Conservation (phyloP, 495 filamentous ascomycete genomes). For the Parachaetomium inaequale region DNA sequence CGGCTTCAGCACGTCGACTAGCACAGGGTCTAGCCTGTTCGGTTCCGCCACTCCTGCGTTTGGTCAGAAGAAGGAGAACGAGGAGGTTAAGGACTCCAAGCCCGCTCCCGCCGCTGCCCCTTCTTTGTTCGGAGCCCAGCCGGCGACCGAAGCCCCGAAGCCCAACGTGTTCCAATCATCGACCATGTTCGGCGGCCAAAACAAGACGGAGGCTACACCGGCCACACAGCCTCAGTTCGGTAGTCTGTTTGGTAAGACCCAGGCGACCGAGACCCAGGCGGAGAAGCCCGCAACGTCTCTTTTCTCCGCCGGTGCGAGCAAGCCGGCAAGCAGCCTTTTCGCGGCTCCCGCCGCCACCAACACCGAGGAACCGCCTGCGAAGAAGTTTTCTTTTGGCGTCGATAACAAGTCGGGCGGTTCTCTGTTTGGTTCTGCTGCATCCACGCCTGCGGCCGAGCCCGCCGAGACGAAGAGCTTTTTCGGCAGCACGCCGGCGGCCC, state of each 20-base stretch:
- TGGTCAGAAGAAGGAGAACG: slow-evolving; percentile 23
- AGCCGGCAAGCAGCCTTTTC: slow-evolving; percentile 31
- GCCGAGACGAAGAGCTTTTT: slow-evolving; percentile 24
- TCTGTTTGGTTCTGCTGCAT: slow-evolving; percentile 19
- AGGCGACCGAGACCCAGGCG: slow-evolving; percentile 20
- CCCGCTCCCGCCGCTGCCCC: slow-evolving; percentile 17
- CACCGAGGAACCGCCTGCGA: slow-evolving; percentile 24
- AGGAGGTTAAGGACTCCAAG: slow-evolving; percentile 21
- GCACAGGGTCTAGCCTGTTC: slow-evolving; percentile 21
- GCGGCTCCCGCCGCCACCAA: slow-evolving; percentile 16
- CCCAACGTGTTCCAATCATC: slow-evolving; percentile 38
- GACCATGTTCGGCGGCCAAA: slow-evolving; percentile 42
- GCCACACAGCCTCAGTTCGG: slow-evolving; percentile 21
- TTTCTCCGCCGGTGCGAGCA: slow-evolving; percentile 29
- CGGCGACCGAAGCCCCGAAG: slow-evolving; percentile 26
- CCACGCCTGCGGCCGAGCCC: slow-evolving; percentile 19
- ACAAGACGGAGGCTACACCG: slow-evolving; percentile 30
- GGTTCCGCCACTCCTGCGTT: slow-evolving; percentile 16
- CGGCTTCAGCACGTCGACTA: slow-evolving; percentile 14
- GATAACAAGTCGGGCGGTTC: slow-evolving; percentile 27
- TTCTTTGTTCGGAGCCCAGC: slow-evolving; percentile 24
- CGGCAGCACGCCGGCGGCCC: slow-evolving; percentile 15
- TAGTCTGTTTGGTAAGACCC: slow-evolving; percentile 33
- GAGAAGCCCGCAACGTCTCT: slow-evolving; percentile 25
- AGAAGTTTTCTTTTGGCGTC: slow-evolving; percentile 26